phyloP scores from a whole-genome alignment of 176 grass and related monocot species.

The Cenchrus americanus region DNA sequence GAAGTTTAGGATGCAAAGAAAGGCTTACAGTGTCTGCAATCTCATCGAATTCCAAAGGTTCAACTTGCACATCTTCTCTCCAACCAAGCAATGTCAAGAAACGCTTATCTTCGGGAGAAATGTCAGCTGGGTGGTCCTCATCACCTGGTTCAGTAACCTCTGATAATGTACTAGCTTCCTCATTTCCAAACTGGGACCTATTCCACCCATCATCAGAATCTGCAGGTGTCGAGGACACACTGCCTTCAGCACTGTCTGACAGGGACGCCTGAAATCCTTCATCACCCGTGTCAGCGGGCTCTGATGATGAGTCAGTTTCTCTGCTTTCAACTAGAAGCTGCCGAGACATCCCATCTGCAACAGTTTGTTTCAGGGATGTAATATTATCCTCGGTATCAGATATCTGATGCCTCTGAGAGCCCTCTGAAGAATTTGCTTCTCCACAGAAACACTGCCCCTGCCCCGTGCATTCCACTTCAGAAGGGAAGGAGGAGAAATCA shows the following conservation, averaged over 20 bases:
- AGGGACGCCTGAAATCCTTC: slow-evolving; percentile 41
- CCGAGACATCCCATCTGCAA: slow-evolving; percentile 28
- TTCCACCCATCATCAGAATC: slow-evolving; percentile 62
- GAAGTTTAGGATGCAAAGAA: slow-evolving; percentile 38
- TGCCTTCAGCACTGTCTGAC: slow-evolving; percentile 44
- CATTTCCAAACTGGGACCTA: slow-evolving; percentile 44
- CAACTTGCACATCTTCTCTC: slow-evolving; percentile 63
- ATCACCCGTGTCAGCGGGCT: slow-evolving; percentile 47
- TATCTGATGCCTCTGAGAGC: slow-evolving; percentile 42
- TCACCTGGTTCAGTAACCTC: slow-evolving; percentile 53
- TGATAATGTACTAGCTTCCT: slow-evolving; percentile 52
- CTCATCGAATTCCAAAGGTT: slow-evolving; percentile 62
- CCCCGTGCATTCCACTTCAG: slow-evolving; percentile 44
- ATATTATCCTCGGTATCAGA: slow-evolving; percentile 55
- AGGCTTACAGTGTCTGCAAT: slow-evolving; percentile 65
- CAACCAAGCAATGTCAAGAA: slow-evolving; percentile 65
- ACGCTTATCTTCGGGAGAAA: slow-evolving; percentile 50
- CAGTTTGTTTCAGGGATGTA: slow-evolving; percentile 21
- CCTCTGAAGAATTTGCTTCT: slow-evolving; percentile 53
- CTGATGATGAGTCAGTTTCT: slow-evolving; percentile 40
- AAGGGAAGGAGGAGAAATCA: slow-evolving; percentile 2
- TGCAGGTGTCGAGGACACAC: slow-evolving; percentile 45
- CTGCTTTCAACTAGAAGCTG: slow-evolving; percentile 27
- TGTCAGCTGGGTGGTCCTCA: slow-evolving; percentile 36
- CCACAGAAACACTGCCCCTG: slow-evolving; percentile 52